Conservation (phyloP, 441 rosid species). For the Aleurites moluccanus region DNA sequence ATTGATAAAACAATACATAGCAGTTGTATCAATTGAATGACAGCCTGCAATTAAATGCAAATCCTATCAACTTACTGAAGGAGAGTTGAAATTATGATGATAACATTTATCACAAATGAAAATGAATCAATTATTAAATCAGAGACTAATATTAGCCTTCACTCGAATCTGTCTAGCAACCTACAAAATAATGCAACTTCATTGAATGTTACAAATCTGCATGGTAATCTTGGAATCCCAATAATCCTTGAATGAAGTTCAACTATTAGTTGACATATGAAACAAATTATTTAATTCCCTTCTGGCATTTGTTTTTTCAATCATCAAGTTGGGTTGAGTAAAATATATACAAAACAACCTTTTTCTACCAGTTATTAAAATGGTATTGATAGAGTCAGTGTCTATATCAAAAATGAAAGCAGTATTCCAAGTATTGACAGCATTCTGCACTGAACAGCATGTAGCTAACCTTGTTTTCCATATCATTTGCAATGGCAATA, state of each 20-base stretch:
- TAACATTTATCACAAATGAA: background rate
- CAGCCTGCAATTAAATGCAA: constrained; percentile 43
- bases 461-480: background rate
- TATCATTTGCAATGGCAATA: background rate
- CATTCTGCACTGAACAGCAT: background rate
- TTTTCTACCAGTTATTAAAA: too few species aligned
- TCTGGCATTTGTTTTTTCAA: too few species aligned
- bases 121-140: background rate
- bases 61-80: constrained; percentile 1
- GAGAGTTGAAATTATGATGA: background rate
- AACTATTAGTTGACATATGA: too few species aligned
- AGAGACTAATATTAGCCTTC: background rate
- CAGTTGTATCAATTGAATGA: constrained; percentile 42
- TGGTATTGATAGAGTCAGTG: too few species aligned
- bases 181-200: background rate
- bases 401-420: background rate
- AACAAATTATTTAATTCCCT: too few species aligned
- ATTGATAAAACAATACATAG: constrained; percentile 35
- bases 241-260: too few species aligned
- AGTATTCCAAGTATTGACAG: background rate
- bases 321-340: too few species aligned
- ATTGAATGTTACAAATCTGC: background rate
- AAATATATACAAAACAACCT: too few species aligned
- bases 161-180: background rate
- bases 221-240: background rate